phyloP scores from a whole-genome alignment of 1,284 basidiomycete genomes.

The Anthracocystis walkeri region DNA sequence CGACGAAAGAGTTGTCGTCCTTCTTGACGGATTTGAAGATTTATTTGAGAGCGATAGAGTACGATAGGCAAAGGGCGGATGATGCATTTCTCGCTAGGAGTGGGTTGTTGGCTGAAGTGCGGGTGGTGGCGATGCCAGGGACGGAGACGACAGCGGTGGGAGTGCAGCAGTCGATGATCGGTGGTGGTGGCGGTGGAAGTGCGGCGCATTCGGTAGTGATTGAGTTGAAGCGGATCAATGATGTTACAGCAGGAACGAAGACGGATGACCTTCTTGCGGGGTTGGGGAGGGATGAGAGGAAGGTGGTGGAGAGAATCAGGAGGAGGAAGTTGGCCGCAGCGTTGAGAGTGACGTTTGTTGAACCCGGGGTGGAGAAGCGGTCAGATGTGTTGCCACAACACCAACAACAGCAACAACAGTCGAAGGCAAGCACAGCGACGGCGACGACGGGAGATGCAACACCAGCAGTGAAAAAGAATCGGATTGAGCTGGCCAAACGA shows the following conservation, averaged over 20 bases:
- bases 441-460: neutral
- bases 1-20: constrained; percentile 31
- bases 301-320: constrained; percentile 26
- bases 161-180: neutral
- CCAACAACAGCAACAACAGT: neutral
- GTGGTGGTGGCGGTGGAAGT: neutral
- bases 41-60: constrained; percentile 49
- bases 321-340: constrained; percentile 32
- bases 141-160: constrained; percentile 3
- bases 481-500: constrained; percentile 40
- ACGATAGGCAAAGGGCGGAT: constrained; percentile 40
- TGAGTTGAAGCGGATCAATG: constrained; percentile 13
- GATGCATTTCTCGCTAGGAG: constrained; percentile 18
- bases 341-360: constrained; percentile 23
- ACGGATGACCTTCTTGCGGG: neutral
- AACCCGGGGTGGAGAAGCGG: constrained; percentile 25
- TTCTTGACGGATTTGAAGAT: constrained; percentile 54
- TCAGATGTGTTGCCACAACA: neutral
- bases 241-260: neutral
- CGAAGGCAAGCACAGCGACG: neutral
- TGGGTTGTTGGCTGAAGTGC: constrained; percentile 17
- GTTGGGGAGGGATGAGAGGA: constrained; percentile 3
- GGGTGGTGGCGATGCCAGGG: constrained; percentile 9
- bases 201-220: constrained; percentile 27
- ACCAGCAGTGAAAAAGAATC: constrained; percentile 9